Evolutionary conservation across 192 early-diverging fungal species (phyloP).

Genomic region (Coemansia sp.): DNA sequence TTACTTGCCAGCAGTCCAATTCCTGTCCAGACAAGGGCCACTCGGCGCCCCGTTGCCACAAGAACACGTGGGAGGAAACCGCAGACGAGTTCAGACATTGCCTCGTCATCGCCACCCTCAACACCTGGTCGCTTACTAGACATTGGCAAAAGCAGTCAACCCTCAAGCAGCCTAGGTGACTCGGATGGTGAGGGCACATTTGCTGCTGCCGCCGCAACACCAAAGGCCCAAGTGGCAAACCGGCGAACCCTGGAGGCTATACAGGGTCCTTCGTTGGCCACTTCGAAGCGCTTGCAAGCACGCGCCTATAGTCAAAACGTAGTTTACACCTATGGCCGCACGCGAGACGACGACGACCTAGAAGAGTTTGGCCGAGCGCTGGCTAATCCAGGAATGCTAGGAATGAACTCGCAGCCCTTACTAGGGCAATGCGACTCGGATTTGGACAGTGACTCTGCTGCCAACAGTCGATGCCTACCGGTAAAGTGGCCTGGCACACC

Average conservation of each 20-base stretch:
- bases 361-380: slow-evolving; percentile 23
- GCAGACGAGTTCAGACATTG: slow-evolving; percentile 12
- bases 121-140: slow-evolving; percentile 29
- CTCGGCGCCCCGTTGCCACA: slow-evolving; percentile 4
- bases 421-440: slow-evolving; percentile 12
- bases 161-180: slow-evolving; percentile 19
- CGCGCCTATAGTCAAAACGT: slow-evolving; percentile 43
- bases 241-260: slow-evolving; percentile 8
- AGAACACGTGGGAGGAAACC: not conserved
- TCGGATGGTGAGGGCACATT: slow-evolving; percentile 20
- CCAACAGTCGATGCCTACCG: not conserved
- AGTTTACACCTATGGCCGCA: slow-evolving; percentile 50
- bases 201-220: slow-evolving; percentile 13
- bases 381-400: slow-evolving; percentile 8
- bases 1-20: slow-evolving; percentile 26
- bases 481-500: not conserved
- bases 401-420: slow-evolving; percentile 8
- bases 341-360: slow-evolving; percentile 29
- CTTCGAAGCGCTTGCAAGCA: slow-evolving; percentile 46
- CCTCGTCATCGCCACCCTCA: slow-evolving; percentile 50
- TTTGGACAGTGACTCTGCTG: not conserved
- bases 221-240: slow-evolving; percentile 22
- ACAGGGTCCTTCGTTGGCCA: slow-evolving; percentile 42
- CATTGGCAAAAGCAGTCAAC: slow-evolving; percentile 21
- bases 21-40: not conserved